Evolutionary conservation across 768 basidiomycete species (phyloP).

Genomic region (Omphalotus guepiniiformis): DNA sequence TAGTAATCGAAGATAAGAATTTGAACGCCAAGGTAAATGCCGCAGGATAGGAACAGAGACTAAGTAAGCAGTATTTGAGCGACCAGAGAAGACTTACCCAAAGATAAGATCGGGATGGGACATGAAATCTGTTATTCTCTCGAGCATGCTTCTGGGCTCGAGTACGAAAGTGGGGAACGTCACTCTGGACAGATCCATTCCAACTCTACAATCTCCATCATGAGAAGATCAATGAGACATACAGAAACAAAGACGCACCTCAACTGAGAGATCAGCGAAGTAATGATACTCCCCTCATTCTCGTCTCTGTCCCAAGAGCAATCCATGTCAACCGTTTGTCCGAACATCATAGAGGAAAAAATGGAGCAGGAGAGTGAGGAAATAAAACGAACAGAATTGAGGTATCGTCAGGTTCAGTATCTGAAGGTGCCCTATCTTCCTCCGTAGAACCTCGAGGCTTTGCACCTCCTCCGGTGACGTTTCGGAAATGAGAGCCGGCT

Average conservation of each 20-base stretch:
- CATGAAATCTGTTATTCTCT: constrained; percentile 99
- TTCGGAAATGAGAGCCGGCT: constrained; percentile 56
- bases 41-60: no score
- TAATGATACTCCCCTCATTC: constrained; percentile 87
- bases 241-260: constrained; percentile 41
- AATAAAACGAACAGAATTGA: constrained; percentile 70
- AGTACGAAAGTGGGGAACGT: constrained; percentile 94
- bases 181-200: constrained; percentile 95
- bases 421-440: constrained; percentile 71
- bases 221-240: not conserved
- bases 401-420: constrained; percentile 86
- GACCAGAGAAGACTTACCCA: constrained; percentile 62
- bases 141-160: constrained; percentile 95
- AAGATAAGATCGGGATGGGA: constrained; percentile 97
- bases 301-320: constrained; percentile 65
- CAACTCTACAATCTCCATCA: constrained; percentile 53
- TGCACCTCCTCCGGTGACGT: constrained; percentile 11
- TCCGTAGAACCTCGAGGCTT: constrained; percentile 66
- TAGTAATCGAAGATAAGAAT: no score
- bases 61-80: no score
- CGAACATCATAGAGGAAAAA: constrained; percentile 17
- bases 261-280: constrained; percentile 84
- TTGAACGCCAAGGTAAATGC: no score
- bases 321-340: constrained; percentile 30
- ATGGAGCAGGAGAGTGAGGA: constrained; percentile 17